Evolutionary conservation across 441 rosid genomes (phyloP).

Genomic region (Aleurites moluccanus): DNA sequence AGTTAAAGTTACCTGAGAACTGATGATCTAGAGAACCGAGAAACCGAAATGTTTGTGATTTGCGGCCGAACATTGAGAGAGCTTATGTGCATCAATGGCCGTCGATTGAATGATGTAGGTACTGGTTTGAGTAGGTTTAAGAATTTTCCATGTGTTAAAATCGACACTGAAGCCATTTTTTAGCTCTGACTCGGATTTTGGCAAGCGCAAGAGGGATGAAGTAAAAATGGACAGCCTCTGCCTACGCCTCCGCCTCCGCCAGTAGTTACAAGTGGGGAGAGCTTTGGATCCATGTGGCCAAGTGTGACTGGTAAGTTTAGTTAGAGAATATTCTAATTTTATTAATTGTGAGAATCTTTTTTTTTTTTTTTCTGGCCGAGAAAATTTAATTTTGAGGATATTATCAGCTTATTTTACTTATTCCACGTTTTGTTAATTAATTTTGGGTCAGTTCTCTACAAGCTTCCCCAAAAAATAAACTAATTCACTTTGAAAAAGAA

Average conservation of each 20-base stretch:
- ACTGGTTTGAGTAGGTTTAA: conserved; percentile 34
- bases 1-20: conserved; percentile 35
- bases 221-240: too few relatives aligned
- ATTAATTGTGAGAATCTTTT: too few relatives aligned
- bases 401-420: too few relatives aligned
- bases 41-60: conserved; percentile 10
- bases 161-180: conserved; percentile 38
- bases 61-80: background rate
- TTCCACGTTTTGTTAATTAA: too few relatives aligned
- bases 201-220: too few relatives aligned
- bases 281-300: conserved; percentile 22
- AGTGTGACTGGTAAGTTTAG: too few relatives aligned
- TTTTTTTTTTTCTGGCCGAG: too few relatives aligned
- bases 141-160: conserved; percentile 33
- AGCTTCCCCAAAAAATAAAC: too few relatives aligned
- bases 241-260: background rate
- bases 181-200: background rate
- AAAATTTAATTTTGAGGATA: too few relatives aligned
- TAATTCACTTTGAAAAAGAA: too few relatives aligned
- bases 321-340: too few relatives aligned
- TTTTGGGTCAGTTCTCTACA: too few relatives aligned
- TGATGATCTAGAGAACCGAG: conserved; percentile 29
- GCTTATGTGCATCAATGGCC: conserved; percentile 23
- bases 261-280: background rate
- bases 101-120: conserved; percentile 25